Evolutionary conservation across 805 yeast species (phyloP).

Genomic region (Monosporozyma yasuniensis): DNA sequence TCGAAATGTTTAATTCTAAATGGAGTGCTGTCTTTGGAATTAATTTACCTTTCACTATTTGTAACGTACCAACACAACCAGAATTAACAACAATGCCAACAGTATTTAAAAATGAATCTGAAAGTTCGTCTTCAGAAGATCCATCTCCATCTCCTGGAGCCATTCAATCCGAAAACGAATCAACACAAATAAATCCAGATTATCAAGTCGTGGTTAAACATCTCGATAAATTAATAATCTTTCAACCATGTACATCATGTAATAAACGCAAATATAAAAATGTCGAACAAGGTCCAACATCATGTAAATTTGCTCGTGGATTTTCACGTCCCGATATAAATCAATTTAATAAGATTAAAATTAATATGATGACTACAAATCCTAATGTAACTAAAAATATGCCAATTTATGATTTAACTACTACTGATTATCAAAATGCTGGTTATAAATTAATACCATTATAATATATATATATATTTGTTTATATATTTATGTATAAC

Average conservation of each 20-base stretch:
- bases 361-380: background rate
- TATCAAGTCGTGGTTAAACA: conserved; percentile 20
- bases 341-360: conserved; percentile 14
- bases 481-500: background rate
- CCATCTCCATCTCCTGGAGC: background rate
- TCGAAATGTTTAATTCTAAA: conserved; percentile 1
- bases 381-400: conserved; percentile 7
- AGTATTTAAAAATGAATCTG: background rate
- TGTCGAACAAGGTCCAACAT: background rate
- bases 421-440: conserved; percentile 15
- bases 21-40: background rate
- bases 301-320: conserved; percentile 57
- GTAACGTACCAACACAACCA: background rate
- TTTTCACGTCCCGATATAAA: conserved; percentile 25
- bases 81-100: background rate
- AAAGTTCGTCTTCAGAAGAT: background rate
- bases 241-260: conserved; percentile 50
- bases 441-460: conserved; percentile 9
- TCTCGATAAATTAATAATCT: conserved; percentile 35
- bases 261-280: conserved; percentile 12
- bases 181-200: background rate
- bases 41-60: background rate
- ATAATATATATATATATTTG: background rate
- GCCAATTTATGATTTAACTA: conserved; percentile 13
- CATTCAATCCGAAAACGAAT: too few relatives aligned